Evolutionary conservation across 2,329 filamentous ascomycete genomes (phyloP).

Genomic region (Nigrospora osmanthi): DNA sequence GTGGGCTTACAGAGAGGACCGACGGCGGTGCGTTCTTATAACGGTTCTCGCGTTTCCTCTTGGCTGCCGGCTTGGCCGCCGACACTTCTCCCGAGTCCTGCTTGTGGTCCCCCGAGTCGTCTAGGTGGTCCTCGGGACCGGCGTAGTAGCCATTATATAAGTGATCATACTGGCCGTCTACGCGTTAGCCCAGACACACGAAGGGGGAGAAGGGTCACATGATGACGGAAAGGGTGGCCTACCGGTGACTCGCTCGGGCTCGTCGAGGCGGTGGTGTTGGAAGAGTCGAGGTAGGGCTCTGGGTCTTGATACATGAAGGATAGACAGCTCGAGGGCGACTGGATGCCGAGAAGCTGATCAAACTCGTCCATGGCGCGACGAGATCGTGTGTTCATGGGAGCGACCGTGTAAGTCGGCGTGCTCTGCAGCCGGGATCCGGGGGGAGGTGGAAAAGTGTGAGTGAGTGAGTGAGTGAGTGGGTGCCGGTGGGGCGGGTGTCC

Average conservation of each 20-base stretch:
- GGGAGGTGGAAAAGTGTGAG: too few relatives aligned
- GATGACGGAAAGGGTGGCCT: slow-evolving; percentile 7
- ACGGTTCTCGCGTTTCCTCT: slow-evolving; percentile 42
- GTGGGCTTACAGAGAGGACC: slow-evolving; percentile 35
- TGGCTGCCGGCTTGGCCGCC: slow-evolving; percentile 28
- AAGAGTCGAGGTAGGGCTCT: slow-evolving; percentile 25
- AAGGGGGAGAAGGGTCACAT: background rate
- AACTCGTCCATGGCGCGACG: slow-evolving; percentile 20
- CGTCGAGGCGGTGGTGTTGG: slow-evolving; percentile 25
- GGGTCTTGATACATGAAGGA: slow-evolving; percentile 25
- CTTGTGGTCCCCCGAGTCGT: slow-evolving; percentile 13
- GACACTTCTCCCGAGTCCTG: slow-evolving; percentile 14
- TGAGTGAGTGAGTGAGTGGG: too few relatives aligned
- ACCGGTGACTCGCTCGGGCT: slow-evolving; percentile 29
- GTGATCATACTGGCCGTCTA: slow-evolving; percentile 22
- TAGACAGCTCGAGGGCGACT: slow-evolving; percentile 23
- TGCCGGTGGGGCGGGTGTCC: too few relatives aligned
- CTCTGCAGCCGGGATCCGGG: too few relatives aligned
- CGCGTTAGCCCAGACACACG: slow-evolving; percentile 6
- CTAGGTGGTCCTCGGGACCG: slow-evolving; percentile 14
- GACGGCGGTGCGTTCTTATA: slow-evolving; percentile 45
- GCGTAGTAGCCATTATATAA: slow-evolving; percentile 15
- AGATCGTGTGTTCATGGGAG: too few relatives aligned
- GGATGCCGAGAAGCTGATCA: slow-evolving; percentile 18
- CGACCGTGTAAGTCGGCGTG: too few relatives aligned